Percentiles rank a stretch among this genome's conserved stretches.
Evolutionary conservation across 805 yeast genomes (phyloP).

Genomic region (Starmerella bombi): DNA sequence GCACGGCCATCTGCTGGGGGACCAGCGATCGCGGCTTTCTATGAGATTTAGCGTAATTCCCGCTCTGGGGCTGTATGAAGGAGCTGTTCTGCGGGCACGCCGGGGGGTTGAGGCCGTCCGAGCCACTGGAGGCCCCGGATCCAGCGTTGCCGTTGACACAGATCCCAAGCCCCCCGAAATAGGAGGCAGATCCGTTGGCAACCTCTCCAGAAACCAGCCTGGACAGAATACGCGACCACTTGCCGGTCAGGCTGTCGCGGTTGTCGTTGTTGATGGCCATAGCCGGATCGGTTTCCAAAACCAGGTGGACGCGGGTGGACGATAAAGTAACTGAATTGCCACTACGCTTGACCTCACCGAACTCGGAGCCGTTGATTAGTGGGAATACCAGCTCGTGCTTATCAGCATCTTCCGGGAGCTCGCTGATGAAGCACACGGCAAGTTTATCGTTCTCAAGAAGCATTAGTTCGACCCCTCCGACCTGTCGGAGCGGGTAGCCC

Average conservation of each 20-base stretch:
- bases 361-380: constrained; percentile 10
- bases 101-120: not conserved
- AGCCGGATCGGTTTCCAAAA: constrained; percentile 9
- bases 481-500: constrained; percentile 6
- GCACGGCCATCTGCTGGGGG: not conserved
- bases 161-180: constrained; percentile 15
- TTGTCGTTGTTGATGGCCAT: constrained; percentile 3
- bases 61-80: not conserved
- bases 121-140: constrained; percentile 1
- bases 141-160: constrained; percentile 1
- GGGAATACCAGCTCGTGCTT: constrained; percentile 13
- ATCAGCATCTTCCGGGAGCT: constrained; percentile 1
- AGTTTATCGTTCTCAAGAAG: constrained; percentile 13
- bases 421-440: constrained; percentile 10
- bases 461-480: constrained; percentile 13
- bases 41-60: not conserved
- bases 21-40: not conserved
- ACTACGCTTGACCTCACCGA: constrained; percentile 17
- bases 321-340: constrained; percentile 14
- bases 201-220: constrained; percentile 8
- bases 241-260: constrained; percentile 4
- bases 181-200: not conserved
- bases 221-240: constrained; percentile 17
- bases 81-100: not conserved
- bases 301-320: constrained; percentile 8